A percentile compares a stretch with the other conserved stretches of the same genome.
Evolutionary conservation across 1,139 yeast species (phyloP).

Genomic region (Pichia sp.): DNA sequence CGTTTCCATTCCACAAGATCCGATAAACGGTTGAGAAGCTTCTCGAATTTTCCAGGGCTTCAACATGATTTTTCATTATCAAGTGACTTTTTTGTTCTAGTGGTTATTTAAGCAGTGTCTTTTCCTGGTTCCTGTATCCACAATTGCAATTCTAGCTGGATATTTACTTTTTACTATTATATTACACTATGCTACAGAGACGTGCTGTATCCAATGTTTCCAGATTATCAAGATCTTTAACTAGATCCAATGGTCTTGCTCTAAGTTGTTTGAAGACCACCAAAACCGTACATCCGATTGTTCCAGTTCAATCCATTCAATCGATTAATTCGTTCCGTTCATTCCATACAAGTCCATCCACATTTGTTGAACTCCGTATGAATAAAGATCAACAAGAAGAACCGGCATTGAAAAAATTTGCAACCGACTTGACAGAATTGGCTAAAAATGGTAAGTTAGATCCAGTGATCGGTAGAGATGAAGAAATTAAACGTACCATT

Average conservation of each 20-base stretch:
- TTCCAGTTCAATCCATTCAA: background rate
- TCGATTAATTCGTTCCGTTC: background rate
- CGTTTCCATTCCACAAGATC: no score
- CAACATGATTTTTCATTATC: background rate
- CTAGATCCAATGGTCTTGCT: background rate
- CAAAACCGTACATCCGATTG: background rate
- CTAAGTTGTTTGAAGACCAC: background rate
- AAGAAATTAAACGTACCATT: conserved; percentile 85
- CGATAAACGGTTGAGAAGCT: background rate
- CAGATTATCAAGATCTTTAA: background rate
- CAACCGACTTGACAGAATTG: conserved; percentile 78
- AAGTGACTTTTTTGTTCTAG: background rate
- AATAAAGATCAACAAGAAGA: conserved; percentile 46
- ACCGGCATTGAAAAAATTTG: conserved; percentile 80
- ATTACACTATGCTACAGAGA: conserved; percentile 2
- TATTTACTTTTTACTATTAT: no score
- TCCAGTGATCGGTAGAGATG: conserved; percentile 96
- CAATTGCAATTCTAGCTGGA: no score
- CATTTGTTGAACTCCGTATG: conserved; percentile 31
- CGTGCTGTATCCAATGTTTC: background rate
- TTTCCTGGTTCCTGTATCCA: no score
- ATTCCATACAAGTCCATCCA: conserved; percentile 3
- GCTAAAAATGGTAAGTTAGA: conserved; percentile 90
- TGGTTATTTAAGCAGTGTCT: background rate
- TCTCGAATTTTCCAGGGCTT: background rate